A percentile compares a stretch with the other conserved stretches of the same genome.
These are phyloP conservation scores for Spathaspora hagerdaliae DNA, from an alignment of 805 yeast genomes.

Conservation along the genomic window DNA sequence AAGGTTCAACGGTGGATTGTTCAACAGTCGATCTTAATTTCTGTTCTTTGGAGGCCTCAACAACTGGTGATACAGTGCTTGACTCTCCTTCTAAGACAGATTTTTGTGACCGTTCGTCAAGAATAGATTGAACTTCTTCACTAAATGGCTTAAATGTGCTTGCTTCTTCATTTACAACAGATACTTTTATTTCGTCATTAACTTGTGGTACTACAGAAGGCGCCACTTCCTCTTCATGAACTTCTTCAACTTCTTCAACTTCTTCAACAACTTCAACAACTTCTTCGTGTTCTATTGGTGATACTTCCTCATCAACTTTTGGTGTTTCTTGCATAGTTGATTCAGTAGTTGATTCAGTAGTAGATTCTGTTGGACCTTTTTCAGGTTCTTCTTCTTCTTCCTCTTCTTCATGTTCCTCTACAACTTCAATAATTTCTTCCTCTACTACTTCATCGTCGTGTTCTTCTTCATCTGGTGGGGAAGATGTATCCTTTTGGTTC, in stretches of 20 bases:
- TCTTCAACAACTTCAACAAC: constrained; percentile 3
- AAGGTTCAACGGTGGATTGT: no score
- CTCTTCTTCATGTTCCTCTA: constrained; percentile 2
- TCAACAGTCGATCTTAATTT: neutral
- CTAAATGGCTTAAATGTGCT: neutral
- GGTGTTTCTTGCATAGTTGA: neutral
- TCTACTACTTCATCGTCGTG: constrained; percentile 2
- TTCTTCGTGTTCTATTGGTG: no score
- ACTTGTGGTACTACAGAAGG: constrained; percentile 1
- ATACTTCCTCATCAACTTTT: no score
- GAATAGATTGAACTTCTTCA: neutral
- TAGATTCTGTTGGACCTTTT: neutral
- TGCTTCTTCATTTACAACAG: neutral
- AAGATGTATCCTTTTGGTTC: no score
- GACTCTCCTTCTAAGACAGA: constrained; percentile 1
- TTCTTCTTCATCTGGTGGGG: neutral
- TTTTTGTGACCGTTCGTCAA: neutral
- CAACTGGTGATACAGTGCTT: neutral
- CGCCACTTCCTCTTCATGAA: no score
- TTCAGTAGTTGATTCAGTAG: constrained; percentile 2
- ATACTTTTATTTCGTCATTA: constrained; percentile 2
- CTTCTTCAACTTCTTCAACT: constrained; percentile 5
- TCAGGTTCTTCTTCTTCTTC: constrained; percentile 1
- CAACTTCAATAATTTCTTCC: constrained; percentile 5
- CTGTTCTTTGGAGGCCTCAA: neutral